Evolutionary conservation across 176 grass and related monocot genomes (phyloP), one percentile per base, ranked within the genome.

Genomic region (Panicum miliaceum): DNA sequence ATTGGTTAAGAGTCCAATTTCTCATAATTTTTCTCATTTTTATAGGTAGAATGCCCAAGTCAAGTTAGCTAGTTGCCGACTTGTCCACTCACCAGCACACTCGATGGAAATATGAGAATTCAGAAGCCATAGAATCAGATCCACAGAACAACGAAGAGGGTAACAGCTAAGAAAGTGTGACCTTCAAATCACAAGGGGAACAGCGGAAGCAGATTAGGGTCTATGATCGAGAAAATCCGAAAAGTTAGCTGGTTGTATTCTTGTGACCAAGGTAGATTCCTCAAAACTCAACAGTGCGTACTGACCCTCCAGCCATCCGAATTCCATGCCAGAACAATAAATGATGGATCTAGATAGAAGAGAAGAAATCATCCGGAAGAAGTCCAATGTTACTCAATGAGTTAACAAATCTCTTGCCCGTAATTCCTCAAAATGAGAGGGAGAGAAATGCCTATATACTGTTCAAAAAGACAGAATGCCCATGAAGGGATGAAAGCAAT

Each of bases 91-190:
- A 54, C 25, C 4, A 6, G 26, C 47, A 68, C 47, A 43, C 77
- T 57, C 5, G 36, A 66, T 25, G 47, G 29, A 68, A 59, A 60
- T 69, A 19, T 25, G 19, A 81, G 36, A 81, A 85, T 65, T 53
- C 71, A 52, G 34, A 62, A 40, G 38, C 3, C 48, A 52, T 75
- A 75, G 66, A 78, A 90, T 73, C 79, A 86, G 79, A 90, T 86
- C 48, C 79, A 90, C 34, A 9, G 46, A 82, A 78, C 56, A 73
- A 52, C 11, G 47, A 82, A 82, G 54, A 65, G 23, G 68, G 65
- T 46, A 74, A 83, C 74, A 82, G 67, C 65, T 76, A 85, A 76
- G 62, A 81, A 85, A 71, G 63, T 77, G 78, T 27, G 38, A 62
- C 35, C 56, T 71, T 82, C 54, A 71, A 82, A 82, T 82, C 71